phyloP scores from a whole-genome alignment of 2,329 filamentous ascomycete genomes.

The Graphiopsis chlorocephala region DNA sequence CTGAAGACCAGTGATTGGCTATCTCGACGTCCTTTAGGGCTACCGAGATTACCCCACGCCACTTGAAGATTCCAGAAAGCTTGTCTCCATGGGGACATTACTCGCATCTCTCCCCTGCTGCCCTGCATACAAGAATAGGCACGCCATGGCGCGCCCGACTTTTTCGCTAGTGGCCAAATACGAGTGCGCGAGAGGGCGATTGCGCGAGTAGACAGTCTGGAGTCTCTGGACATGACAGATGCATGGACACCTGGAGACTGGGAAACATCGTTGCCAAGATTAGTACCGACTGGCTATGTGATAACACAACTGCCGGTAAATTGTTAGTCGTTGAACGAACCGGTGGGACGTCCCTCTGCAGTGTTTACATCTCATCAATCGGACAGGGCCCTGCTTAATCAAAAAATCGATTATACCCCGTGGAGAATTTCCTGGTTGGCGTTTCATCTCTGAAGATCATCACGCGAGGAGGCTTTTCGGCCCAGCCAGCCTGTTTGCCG shows the following conservation, averaged over 20 bases:
- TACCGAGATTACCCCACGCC: slow-evolving; percentile 7
- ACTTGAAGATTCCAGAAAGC: background rate
- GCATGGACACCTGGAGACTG: background rate
- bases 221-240: background rate
- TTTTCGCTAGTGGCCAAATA: background rate
- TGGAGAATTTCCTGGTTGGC: background rate
- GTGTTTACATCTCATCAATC: background rate
- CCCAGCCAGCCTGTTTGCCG: background rate
- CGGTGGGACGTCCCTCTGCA: background rate
- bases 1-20: background rate
- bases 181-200: background rate
- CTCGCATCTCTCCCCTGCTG: background rate
- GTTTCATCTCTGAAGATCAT: slow-evolving; percentile 6
- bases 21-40: background rate
- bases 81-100: background rate
- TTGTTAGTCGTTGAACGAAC: background rate
- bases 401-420: background rate
- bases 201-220: background rate
- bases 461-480: background rate
- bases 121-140: background rate
- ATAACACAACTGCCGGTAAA: background rate
- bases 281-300: background rate
- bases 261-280: background rate
- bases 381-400: background rate
- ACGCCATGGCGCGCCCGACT: background rate